These are phyloP conservation scores for Aspergillus ibericus DNA, from an alignment of 2,329 filamentous ascomycete genomes.

Conservation along the genomic window DNA sequence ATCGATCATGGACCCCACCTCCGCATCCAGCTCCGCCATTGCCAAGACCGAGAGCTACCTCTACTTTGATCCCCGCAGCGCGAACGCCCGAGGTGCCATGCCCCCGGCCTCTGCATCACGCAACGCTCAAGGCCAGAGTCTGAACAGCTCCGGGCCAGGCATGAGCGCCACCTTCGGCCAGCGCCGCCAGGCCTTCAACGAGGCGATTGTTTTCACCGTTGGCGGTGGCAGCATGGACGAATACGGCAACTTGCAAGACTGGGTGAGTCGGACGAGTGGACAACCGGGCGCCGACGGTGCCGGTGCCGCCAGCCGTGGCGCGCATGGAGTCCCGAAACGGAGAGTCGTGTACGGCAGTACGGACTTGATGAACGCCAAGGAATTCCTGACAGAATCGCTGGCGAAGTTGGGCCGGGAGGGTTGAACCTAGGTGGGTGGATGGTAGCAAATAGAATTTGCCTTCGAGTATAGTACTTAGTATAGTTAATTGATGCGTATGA, in stretches of 20 bases:
- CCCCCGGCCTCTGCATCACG: slow-evolving; percentile 67
- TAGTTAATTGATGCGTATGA: neutral
- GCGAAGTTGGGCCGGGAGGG: slow-evolving; percentile 58
- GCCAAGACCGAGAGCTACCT: slow-evolving; percentile 95
- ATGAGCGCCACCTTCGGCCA: slow-evolving; percentile 87
- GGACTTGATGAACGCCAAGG: slow-evolving; percentile 64
- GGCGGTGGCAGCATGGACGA: slow-evolving; percentile 98
- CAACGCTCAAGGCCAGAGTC: slow-evolving; percentile 46
- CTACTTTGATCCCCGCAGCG: slow-evolving; percentile 93
- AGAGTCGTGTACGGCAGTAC: slow-evolving; percentile 94
- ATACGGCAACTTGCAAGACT: slow-evolving; percentile 95
- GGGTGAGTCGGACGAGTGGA: slow-evolving; percentile 73
- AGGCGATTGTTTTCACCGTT: slow-evolving; percentile 90
- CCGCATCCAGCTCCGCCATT: slow-evolving; percentile 86
- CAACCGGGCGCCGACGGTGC: slow-evolving; percentile 53
- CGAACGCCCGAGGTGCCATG: slow-evolving; percentile 89
- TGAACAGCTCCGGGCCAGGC: slow-evolving; percentile 56
- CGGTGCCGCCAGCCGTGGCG: slow-evolving; percentile 33
- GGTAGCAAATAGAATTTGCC: slow-evolving; percentile 10
- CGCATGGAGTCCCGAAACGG: slow-evolving; percentile 60
- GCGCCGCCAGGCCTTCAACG: slow-evolving; percentile 81
- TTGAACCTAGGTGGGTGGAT: slow-evolving; percentile 19
- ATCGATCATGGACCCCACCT: slow-evolving; percentile 92
- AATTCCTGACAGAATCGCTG: slow-evolving; percentile 60
- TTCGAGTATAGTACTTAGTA: slow-evolving; percentile 2